These are phyloP conservation scores for Globisporangium alternatum DNA, from an alignment of 352 stramenopile genomes.

Conservation along the genomic window DNA sequence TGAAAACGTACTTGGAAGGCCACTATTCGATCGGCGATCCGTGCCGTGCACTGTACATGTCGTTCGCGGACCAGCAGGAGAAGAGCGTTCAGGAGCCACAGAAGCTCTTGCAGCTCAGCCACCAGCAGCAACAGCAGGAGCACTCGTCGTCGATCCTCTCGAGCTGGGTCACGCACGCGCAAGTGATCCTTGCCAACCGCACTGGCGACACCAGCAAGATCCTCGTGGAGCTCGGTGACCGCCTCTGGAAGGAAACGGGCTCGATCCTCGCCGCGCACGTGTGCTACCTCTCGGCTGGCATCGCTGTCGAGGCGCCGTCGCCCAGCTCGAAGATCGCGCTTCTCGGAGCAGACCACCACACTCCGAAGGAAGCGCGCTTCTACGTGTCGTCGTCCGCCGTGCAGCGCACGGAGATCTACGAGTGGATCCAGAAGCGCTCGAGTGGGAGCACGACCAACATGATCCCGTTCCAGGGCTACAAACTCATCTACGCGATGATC, in stretches of 20 bases:
- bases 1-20: slow-evolving; percentile 73
- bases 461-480: slow-evolving; percentile 89
- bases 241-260: slow-evolving; percentile 67
- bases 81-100: slow-evolving; percentile 84
- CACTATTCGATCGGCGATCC: slow-evolving; percentile 78
- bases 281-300: slow-evolving; percentile 77
- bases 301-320: slow-evolving; percentile 73
- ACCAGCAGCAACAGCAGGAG: slow-evolving; percentile 15
- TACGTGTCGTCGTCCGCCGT: slow-evolving; percentile 78
- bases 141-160: slow-evolving; percentile 54
- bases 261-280: slow-evolving; percentile 70
- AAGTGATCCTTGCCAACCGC: slow-evolving; percentile 79
- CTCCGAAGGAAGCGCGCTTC: slow-evolving; percentile 67
- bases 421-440: slow-evolving; percentile 73
- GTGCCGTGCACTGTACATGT: slow-evolving; percentile 72
- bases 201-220: slow-evolving; percentile 84
- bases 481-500: slow-evolving; percentile 87
- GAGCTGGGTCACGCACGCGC: slow-evolving; percentile 73
- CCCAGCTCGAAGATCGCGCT: slow-evolving; percentile 77
- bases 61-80: slow-evolving; percentile 81
- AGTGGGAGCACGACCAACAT: slow-evolving; percentile 50
- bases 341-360: slow-evolving; percentile 71
- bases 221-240: slow-evolving; percentile 77
- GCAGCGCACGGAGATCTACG: slow-evolving; percentile 84
- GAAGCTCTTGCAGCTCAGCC: slow-evolving; percentile 47